A percentile compares a stretch with the other conserved stretches of the same genome.
Evolutionary conservation across 2,329 filamentous ascomycete species (phyloP).

Genomic region (Diaporthe sp.): DNA sequence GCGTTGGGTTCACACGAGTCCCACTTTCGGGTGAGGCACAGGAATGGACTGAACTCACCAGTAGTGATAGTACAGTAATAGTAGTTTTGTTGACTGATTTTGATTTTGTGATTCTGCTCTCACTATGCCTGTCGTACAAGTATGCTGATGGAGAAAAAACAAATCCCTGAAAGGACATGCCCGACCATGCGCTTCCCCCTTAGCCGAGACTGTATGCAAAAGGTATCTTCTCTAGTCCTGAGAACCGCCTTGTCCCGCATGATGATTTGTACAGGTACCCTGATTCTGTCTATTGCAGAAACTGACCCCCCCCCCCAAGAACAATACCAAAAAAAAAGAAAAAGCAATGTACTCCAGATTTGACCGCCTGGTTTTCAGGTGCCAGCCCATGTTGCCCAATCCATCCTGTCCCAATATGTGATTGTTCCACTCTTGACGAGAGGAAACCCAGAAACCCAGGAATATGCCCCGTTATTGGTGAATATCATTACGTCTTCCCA

Average conservation of each 20-base stretch:
- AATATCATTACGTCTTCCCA: slow-evolving; percentile 34
- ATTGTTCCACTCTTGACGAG: background rate
- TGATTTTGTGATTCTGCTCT: background rate
- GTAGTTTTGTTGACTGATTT: background rate
- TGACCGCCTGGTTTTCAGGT: slow-evolving; percentile 28
- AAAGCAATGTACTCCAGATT: slow-evolving; percentile 2
- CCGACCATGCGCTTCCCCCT: slow-evolving; percentile 5
- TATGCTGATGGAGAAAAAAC: slow-evolving; percentile 10
- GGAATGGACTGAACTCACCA: background rate
- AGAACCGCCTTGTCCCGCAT: slow-evolving; percentile 9
- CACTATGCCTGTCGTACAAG: slow-evolving; percentile 14
- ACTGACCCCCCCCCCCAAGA: background rate
- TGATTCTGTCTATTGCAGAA: slow-evolving; percentile 37
- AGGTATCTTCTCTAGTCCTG: slow-evolving; percentile 25
- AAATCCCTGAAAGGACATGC: slow-evolving; percentile 24
- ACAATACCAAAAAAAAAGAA: background rate
- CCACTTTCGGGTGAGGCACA: background rate
- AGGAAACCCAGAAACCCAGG: background rate
- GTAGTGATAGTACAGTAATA: background rate
- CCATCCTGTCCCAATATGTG: background rate
- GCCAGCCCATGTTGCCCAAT: slow-evolving; percentile 27
- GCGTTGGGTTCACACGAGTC: slow-evolving; percentile 14
- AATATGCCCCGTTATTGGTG: background rate
- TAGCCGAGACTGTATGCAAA: slow-evolving; percentile 3
- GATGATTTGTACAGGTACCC: slow-evolving; percentile 12